Base-by-base conservation (phyloP, 139 green algal genomes). In the Pseudopediastrum boryanum region DNA sequence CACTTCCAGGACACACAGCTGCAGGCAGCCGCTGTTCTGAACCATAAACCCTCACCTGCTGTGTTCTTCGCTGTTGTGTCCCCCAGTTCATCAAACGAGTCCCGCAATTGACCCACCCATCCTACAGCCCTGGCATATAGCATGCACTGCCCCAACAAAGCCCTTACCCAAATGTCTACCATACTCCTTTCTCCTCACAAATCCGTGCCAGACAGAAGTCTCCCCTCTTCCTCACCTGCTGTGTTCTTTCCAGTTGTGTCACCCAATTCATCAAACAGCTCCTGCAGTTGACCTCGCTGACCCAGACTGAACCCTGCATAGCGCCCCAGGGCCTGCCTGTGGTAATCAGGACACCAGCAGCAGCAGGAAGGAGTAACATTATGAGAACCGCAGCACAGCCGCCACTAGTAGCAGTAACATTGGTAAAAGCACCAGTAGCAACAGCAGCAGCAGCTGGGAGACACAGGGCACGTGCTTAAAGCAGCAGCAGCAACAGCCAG, bases 251-350 rank as follows among this genome's bases (percentile, higher is more conserved):
- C 76, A 23, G 50, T 75, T 23, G 65, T 56, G 50, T 88, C 81
- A 8, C 35, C 61, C 67, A 93, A 74, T 29, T 91, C 89, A 4
- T 72, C 56, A 46, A 85, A 95, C 5, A 96, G 92, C 59, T 95
- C 92, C 13, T 69, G 51, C 38, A 95, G 77, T 71, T 93, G 89
- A 3, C 59, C 43, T 4, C 87, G 83, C 77, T 93, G 87, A 9
- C 85, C 86, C 39, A 95, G n/a, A 6, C 76, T 78, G 27, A 93
- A 87, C 21, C 86, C 69, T 4, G 83, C 85, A 59, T 90, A 91
- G 42, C 81, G 82, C 21, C 86, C 83, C 66, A 92, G 29, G 1
- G 74, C 48, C 21, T 77, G 38, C 83, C 80, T 83, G 59, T 44
- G n/a, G n/a, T n/a, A 78, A 48, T 16, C 16, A 42, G 8, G 1